These are phyloP conservation scores for Talaromyces funiculosus DNA, from an alignment of 2,329 filamentous ascomycete species.

Conservation along the genomic window DNA sequence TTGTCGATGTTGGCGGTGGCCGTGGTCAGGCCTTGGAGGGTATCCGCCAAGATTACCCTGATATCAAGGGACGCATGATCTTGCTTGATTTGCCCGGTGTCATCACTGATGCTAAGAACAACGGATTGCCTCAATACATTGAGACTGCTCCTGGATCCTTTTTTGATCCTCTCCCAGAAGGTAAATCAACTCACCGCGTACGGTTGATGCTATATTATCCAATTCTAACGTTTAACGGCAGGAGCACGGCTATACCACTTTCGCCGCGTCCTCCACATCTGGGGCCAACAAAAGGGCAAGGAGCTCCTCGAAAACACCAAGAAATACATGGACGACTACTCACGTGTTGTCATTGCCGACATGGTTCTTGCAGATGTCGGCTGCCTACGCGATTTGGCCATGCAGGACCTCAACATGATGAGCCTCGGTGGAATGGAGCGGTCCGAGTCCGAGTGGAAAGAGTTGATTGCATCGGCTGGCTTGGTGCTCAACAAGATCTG, in stretches of 20 bases:
- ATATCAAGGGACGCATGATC: conserved; percentile 38
- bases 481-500: conserved; percentile 24
- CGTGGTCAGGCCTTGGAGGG: conserved; percentile 22
- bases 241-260: conserved; percentile 18
- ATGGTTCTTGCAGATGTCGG: conserved; percentile 30
- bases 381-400: not conserved
- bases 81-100: conserved; percentile 46
- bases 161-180: not conserved
- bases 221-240: not conserved
- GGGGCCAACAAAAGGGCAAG: conserved; percentile 17
- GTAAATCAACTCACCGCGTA: not conserved
- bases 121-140: not conserved
- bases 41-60: conserved; percentile 33
- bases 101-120: conserved; percentile 19
- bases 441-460: not conserved
- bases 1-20: conserved; percentile 21
- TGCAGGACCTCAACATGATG: conserved; percentile 1
- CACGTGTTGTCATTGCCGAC: conserved; percentile 40
- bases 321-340: conserved; percentile 29
- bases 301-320: conserved; percentile 22
- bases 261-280: conserved; percentile 22
- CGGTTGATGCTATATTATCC: too few relatives aligned
- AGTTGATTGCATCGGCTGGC: conserved; percentile 15
- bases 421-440: not conserved
- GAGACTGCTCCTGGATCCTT: not conserved